Evolutionary conservation across 2,329 filamentous ascomycete species (phyloP).

Genomic region (Paecilomyces sp.): DNA sequence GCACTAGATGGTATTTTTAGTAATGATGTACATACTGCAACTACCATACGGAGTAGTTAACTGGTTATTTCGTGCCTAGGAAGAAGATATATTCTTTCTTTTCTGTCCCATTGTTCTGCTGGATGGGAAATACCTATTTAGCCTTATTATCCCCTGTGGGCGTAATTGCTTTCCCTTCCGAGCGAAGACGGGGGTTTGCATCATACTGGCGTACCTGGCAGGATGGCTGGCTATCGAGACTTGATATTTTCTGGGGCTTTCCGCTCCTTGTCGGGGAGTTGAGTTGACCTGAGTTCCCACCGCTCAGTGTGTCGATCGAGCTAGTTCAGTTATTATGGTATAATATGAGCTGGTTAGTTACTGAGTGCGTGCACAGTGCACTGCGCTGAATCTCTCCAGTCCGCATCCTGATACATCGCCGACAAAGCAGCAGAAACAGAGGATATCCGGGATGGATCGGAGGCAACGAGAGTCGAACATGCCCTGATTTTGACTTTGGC

Average conservation of each 20-base stretch:
- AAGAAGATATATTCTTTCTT: too few relatives aligned
- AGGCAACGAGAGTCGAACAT: not conserved
- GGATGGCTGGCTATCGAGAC: not conserved
- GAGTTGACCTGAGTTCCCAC: not conserved
- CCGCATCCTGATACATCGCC: too few relatives aligned
- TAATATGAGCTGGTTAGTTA: not conserved
- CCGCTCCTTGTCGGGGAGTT: not conserved
- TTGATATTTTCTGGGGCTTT: not conserved
- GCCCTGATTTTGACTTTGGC: not conserved
- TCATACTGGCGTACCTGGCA: not conserved
- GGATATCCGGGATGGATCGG: too few relatives aligned
- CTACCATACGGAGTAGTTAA: too few relatives aligned
- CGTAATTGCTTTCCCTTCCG: too few relatives aligned
- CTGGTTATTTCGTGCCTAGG: too few relatives aligned
- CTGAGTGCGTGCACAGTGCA: too few relatives aligned
- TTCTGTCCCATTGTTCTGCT: not conserved
- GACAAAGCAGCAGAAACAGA: too few relatives aligned
- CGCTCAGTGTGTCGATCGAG: not conserved
- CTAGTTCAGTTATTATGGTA: not conserved
- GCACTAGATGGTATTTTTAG: too few relatives aligned
- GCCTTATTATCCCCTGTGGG: not conserved
- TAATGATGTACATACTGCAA: too few relatives aligned
- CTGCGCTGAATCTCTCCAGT: too few relatives aligned
- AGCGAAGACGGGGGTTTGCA: not conserved
- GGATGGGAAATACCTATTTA: not conserved